These are phyloP conservation scores for Fagus sylvatica DNA, from an alignment of 306 rosid genomes.

Conservation along the genomic window DNA sequence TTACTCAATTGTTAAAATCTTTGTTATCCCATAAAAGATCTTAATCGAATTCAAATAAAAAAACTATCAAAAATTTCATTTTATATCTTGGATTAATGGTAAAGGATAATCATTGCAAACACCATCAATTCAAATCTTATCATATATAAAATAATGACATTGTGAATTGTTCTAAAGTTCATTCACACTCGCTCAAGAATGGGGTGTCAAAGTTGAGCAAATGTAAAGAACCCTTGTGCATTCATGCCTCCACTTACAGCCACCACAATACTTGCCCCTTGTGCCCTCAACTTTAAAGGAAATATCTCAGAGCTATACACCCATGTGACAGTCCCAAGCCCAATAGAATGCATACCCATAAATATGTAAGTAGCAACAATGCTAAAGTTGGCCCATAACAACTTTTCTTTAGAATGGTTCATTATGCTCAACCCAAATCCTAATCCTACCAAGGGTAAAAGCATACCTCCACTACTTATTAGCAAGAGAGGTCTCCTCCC, in stretches of 20 bases:
- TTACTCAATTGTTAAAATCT: too few relatives aligned
- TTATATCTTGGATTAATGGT: too few relatives aligned
- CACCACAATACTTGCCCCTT: constrained; percentile 60
- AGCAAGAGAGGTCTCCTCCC: constrained; percentile 63
- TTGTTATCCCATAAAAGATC: too few relatives aligned
- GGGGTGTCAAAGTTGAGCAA: too few relatives aligned
- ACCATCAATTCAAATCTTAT: too few relatives aligned
- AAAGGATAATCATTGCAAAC: too few relatives aligned
- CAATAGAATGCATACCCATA: constrained; percentile 63
- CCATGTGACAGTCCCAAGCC: constrained; percentile 80
- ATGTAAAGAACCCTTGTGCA: too few relatives aligned
- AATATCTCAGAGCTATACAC: constrained; percentile 80
- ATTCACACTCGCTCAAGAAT: too few relatives aligned
- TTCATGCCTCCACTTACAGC: constrained; percentile 71
- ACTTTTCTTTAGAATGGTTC: constrained; percentile 26
- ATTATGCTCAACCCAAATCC: constrained; percentile 64
- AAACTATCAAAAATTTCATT: too few relatives aligned
- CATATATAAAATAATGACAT: too few relatives aligned
- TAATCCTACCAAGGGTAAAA: constrained; percentile 33
- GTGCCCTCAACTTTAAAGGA: constrained; percentile 77
- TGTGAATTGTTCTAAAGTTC: too few relatives aligned
- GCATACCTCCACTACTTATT: constrained; percentile 59
- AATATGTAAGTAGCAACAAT: constrained; percentile 40
- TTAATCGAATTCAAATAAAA: too few relatives aligned
- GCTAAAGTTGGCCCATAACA: constrained; percentile 74